A percentile compares a stretch with the other conserved stretches of the same genome.
These are phyloP conservation scores for Begonia masoniana DNA, from an alignment of 306 rosid species.

Conservation along the genomic window DNA sequence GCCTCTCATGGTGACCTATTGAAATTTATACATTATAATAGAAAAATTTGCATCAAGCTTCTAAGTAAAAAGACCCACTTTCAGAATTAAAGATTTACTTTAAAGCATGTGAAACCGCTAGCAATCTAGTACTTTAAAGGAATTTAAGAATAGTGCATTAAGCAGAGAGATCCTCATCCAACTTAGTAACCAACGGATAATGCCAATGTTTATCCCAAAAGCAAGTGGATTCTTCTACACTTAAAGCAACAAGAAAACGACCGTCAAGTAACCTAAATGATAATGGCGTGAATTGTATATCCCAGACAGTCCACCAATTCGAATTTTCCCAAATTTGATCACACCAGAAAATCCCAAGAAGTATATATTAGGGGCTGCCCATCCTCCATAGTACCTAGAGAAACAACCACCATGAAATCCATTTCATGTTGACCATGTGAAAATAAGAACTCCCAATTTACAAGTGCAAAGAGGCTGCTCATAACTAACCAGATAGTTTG, in stretches of 20 bases:
- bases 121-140: too few species aligned
- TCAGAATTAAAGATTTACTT: too few species aligned
- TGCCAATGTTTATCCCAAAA: too few species aligned
- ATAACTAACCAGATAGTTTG: neutral
- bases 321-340: conserved; percentile 76
- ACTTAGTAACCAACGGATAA: too few species aligned
- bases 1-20: conserved; percentile 87
- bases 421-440: neutral
- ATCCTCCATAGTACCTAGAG: conserved; percentile 88
- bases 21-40: conserved; percentile 1
- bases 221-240: too few species aligned
- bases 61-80: too few species aligned
- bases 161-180: too few species aligned
- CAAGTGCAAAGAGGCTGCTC: too few species aligned
- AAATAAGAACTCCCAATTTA: conserved; percentile 1
- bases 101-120: too few species aligned
- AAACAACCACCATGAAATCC: neutral
- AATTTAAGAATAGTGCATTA: too few species aligned
- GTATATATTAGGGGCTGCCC: conserved; percentile 93
- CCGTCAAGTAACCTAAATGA: conserved; percentile 43
- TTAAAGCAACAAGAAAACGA: neutral
- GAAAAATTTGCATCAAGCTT: too few species aligned
- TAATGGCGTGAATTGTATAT: conserved; percentile 60
- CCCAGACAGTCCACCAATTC: conserved; percentile 93
- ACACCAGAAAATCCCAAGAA: conserved; percentile 87